Evolutionary conservation across 169 alveolate species (phyloP).

Genomic region (Amoebophrya sp.): DNA sequence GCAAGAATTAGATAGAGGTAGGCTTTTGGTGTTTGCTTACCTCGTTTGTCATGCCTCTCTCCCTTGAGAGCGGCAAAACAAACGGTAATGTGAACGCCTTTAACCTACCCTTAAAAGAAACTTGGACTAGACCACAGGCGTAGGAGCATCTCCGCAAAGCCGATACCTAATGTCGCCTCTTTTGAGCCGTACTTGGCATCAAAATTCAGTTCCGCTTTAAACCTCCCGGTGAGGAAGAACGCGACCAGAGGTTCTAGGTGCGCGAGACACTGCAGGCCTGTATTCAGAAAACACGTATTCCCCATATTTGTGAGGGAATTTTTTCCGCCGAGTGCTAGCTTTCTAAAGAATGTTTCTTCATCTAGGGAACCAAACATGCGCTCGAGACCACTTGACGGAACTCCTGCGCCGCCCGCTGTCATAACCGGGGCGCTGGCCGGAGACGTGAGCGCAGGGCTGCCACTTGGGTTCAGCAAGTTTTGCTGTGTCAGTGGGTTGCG

Average conservation of each 20-base stretch:
- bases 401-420: too few species aligned
- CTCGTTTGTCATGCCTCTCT: too few species aligned
- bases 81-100: too few species aligned
- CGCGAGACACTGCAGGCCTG: neutral
- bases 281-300: neutral
- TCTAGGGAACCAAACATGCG: neutral
- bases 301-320: neutral
- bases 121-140: neutral
- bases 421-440: too few species aligned
- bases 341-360: neutral
- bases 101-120: too few species aligned
- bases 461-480: too few species aligned
- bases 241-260: neutral
- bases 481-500: too few species aligned
- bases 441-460: too few species aligned
- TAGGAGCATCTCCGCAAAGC: neutral
- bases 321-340: neutral
- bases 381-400: too few species aligned
- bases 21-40: too few species aligned
- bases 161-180: neutral
- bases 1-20: too few species aligned
- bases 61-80: too few species aligned
- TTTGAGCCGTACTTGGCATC: neutral
- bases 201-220: neutral
- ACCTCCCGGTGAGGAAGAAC: neutral